Evolutionary conservation across 805 yeast genomes (phyloP), one percentile per base, ranked within the genome.

Genomic region (Saccharomycopsis fodiens): DNA sequence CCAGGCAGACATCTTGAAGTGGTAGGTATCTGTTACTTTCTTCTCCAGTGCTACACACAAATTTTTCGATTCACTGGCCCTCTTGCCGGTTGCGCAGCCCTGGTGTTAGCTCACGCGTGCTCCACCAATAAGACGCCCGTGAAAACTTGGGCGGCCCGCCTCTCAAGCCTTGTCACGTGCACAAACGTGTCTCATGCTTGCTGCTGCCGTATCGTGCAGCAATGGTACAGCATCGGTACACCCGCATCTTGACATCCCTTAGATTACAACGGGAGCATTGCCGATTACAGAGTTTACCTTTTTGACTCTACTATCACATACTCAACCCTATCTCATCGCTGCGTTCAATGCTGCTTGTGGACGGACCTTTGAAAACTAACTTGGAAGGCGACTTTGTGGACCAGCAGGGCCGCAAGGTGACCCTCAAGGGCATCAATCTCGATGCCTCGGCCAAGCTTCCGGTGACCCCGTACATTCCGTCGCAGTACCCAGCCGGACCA

Each of bases 381-480:
- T 51, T 57, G 1, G 51, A 66, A 20, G 95, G 93, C 3, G 67
- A 73, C 48, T 78, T 89, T 58, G 63, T 75, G 2, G 77, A 78
- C 51, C 49, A 54, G 1, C 51, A 72, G 1, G 87, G 86, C 1
- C 65, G 93, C 35, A 66, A 67, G n/a, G 66, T 87, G 10, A 69
- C 72, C 10, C 63, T 88, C 25, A 78, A 82, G 54, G 97, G 97
- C 1, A 82, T 88, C 51, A 88, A 89, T 59, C 59, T 88, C 17
- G 95, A 87, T 52, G 81, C 85, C 0, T 74, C 80, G 29, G 69
- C 82, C 53, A 88, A 88, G 59, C 63, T 76, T 42, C 97, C 97
- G 0, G 56, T 66, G 1, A 54, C 47, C 1, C 95, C 95, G 0
- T 50, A 53, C n/a, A 44, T 59, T 16, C 66, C 73, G 0, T 61